These are phyloP conservation scores for Tetratostichococcus sp. DNA, from an alignment of 139 green algal genomes.

Conservation along the genomic window DNA sequence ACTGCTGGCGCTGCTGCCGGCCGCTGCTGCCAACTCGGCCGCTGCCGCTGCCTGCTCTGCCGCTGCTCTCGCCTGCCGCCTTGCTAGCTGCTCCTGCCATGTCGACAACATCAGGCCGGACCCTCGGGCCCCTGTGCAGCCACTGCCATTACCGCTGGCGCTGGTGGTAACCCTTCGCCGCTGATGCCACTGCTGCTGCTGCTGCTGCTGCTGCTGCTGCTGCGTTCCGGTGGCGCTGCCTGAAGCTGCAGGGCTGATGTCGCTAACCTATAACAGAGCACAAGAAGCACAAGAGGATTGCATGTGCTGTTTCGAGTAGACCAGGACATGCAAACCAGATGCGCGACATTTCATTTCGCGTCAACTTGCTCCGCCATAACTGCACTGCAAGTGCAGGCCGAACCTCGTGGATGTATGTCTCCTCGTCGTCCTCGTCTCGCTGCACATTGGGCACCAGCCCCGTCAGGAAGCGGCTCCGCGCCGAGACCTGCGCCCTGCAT, in stretches of 20 bases:
- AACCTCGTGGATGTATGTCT: neutral
- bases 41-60: neutral
- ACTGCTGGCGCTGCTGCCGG: neutral
- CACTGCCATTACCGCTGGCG: too few relatives aligned
- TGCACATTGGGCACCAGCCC: neutral
- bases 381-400: too few relatives aligned
- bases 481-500: neutral
- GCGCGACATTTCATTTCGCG: too few relatives aligned
- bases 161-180: too few relatives aligned
- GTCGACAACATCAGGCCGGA: too few relatives aligned
- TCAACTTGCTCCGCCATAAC: too few relatives aligned
- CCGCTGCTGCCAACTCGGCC: neutral
- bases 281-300: too few relatives aligned
- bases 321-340: too few relatives aligned
- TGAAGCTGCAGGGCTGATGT: too few relatives aligned
- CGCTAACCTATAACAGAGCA: too few relatives aligned
- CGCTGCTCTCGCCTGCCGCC: neutral
- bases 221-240: neutral
- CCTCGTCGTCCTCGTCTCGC: neutral
- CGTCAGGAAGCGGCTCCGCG: neutral
- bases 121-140: too few relatives aligned
- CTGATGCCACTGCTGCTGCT: neutral
- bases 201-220: neutral
- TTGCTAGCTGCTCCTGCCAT: neutral
- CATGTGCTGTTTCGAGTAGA: too few relatives aligned